These are phyloP conservation scores for Aegilops longissima DNA, from an alignment of 176 grass and related monocot genomes.

Conservation along the genomic window DNA sequence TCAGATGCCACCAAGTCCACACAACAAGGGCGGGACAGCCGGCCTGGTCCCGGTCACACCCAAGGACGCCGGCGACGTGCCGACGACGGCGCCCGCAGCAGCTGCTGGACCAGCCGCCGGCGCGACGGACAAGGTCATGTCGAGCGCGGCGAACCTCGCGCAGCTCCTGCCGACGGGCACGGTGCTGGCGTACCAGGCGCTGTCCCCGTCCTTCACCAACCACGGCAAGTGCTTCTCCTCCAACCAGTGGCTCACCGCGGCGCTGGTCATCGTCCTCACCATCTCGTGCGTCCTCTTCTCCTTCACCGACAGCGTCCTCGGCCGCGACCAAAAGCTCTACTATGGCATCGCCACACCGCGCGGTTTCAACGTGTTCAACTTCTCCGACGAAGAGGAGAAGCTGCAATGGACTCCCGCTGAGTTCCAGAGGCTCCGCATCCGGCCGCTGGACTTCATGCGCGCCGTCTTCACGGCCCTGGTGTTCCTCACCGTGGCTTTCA, in stretches of 20 bases:
- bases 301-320: not conserved
- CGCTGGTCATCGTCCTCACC: not conserved
- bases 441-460: not conserved
- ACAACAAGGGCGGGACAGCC: not conserved
- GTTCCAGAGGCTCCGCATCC: not conserved
- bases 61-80: not conserved
- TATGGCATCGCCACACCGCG: not conserved
- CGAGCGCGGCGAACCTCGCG: not conserved
- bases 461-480: not conserved
- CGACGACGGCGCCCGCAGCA: not conserved
- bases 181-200: not conserved
- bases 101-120: not conserved
- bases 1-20: not conserved
- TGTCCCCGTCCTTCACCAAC: not conserved
- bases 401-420: not conserved
- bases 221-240: not conserved
- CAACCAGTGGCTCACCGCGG: not conserved
- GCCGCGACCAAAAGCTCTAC: not conserved
- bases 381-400: not conserved
- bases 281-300: not conserved
- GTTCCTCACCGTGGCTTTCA: not conserved
- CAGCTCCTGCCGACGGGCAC: not conserved
- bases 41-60: not conserved
- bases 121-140: not conserved
- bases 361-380: not conserved